Evolutionary conservation across 176 grass and related monocot genomes (phyloP).

Genomic region (Ampelocalamus luodianensis): DNA sequence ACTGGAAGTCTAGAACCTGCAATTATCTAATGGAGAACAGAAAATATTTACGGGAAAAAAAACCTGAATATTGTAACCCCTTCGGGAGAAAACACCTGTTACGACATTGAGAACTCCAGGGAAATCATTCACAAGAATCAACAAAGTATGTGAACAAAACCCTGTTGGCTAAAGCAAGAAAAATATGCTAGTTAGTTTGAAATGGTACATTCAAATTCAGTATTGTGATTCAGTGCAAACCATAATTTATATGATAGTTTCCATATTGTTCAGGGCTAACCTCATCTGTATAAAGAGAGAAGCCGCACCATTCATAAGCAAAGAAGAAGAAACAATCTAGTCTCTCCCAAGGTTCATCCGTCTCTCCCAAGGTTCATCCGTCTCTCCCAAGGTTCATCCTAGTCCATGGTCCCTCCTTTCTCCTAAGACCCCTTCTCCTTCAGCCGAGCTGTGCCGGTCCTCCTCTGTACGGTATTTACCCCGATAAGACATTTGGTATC

Average conservation of each 20-base stretch:
- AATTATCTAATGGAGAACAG: neutral
- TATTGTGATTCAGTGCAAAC: neutral
- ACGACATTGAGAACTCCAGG: constrained; percentile 76
- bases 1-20: constrained; percentile 16
- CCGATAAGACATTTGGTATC: too few species aligned
- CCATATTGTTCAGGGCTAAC: too few species aligned
- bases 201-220: constrained; percentile 4
- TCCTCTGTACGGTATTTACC: too few species aligned
- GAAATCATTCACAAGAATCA: constrained; percentile 81
- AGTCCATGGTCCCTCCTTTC: too few species aligned
- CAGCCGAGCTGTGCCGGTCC: too few species aligned
- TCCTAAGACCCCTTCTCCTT: too few species aligned
- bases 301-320: too few species aligned
- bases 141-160: constrained; percentile 81
- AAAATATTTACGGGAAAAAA: neutral
- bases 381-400: too few species aligned
- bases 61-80: constrained; percentile 90
- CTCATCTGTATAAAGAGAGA: too few species aligned
- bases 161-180: constrained; percentile 62
- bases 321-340: too few species aligned
- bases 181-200: constrained; percentile 32
- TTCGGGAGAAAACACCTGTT: constrained; percentile 70
- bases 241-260: neutral
- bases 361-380: too few species aligned
- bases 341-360: too few species aligned